Percentiles rank a stretch among this genome's conserved stretches.
phyloP scores from a whole-genome alignment of 495 filamentous ascomycete species.

The Xylaria castorea region DNA sequence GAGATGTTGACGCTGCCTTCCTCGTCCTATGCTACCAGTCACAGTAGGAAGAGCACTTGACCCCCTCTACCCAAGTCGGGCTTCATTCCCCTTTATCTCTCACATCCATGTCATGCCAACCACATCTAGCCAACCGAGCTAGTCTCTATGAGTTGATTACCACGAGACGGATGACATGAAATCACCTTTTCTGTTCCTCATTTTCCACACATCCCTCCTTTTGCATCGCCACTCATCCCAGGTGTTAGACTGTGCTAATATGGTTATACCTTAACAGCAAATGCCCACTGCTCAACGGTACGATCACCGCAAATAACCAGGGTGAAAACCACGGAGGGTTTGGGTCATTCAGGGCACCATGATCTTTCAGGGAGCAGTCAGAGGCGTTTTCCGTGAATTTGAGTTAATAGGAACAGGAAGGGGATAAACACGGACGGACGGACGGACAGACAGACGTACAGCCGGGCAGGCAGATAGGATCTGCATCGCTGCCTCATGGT shows the following conservation, averaged over 20 bases:
- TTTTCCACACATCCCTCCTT: neutral
- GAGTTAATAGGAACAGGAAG: slow-evolving; percentile 21
- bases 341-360: slow-evolving; percentile 54
- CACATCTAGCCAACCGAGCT: neutral
- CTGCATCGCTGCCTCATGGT: neutral
- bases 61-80: neutral
- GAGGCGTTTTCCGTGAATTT: neutral
- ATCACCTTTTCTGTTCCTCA: neutral
- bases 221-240: neutral
- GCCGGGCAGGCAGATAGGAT: neutral
- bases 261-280: slow-evolving; percentile 54
- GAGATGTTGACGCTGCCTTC: slow-evolving; percentile 4
- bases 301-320: slow-evolving; percentile 73
- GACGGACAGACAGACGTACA: neutral
- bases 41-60: neutral
- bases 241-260: slow-evolving; percentile 45
- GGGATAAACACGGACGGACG: neutral
- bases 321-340: slow-evolving; percentile 57
- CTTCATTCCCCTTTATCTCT: neutral
- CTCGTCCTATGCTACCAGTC: neutral
- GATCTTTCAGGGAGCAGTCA: slow-evolving; percentile 20
- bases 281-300: slow-evolving; percentile 90
- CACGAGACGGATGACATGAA: neutral
- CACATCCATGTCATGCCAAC: neutral
- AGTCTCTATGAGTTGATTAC: neutral